phyloP scores from a whole-genome alignment of 768 basidiomycete genomes.

The Naematelia aurantialba region DNA sequence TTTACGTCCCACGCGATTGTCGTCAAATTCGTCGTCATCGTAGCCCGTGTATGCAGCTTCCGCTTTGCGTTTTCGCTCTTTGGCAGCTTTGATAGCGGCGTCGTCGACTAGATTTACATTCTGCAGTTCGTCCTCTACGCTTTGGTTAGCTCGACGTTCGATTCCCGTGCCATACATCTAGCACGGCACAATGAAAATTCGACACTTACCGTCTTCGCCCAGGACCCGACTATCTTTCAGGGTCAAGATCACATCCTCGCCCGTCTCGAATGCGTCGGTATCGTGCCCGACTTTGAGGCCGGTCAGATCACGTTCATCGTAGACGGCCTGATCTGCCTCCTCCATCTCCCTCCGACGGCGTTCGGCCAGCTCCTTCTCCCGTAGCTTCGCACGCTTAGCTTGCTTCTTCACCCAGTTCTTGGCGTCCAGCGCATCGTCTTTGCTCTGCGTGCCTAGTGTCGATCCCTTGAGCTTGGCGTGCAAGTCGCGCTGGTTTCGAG shows the following conservation, averaged over 20 bases:
- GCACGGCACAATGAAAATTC: no score
- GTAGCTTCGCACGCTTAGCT: slow-evolving; percentile 62
- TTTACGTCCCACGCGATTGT: slow-evolving; percentile 62
- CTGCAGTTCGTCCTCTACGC: slow-evolving; percentile 90
- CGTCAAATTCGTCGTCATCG: slow-evolving; percentile 92
- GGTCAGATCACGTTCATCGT: slow-evolving; percentile 72
- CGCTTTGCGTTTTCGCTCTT: slow-evolving; percentile 76
- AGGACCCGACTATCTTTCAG: slow-evolving; percentile 93
- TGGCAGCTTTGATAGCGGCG: slow-evolving; percentile 55
- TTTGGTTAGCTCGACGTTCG: slow-evolving; percentile 1
- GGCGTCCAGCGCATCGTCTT: slow-evolving; percentile 60
- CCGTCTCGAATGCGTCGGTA: slow-evolving; percentile 85
- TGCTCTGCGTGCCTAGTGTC: slow-evolving; percentile 71
- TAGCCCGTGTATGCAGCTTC: slow-evolving; percentile 88
- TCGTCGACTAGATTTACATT: slow-evolving; percentile 91
- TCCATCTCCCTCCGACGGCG: slow-evolving; percentile 79
- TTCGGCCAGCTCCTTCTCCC: slow-evolving; percentile 78
- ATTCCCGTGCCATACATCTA: no score
- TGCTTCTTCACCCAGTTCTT: slow-evolving; percentile 85
- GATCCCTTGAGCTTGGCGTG: slow-evolving; percentile 85
- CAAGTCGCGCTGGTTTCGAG: slow-evolving; percentile 89
- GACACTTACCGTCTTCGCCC: slow-evolving; percentile 75
- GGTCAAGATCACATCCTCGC: slow-evolving; percentile 91
- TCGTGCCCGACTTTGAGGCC: slow-evolving; percentile 96
- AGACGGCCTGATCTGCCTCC: slow-evolving; percentile 77